A percentile compares a stretch with the other conserved stretches of the same genome.
These are phyloP conservation scores for Nitzschia inconspicua DNA, from an alignment of 108 stramenopile genomes.

Conservation along the genomic window DNA sequence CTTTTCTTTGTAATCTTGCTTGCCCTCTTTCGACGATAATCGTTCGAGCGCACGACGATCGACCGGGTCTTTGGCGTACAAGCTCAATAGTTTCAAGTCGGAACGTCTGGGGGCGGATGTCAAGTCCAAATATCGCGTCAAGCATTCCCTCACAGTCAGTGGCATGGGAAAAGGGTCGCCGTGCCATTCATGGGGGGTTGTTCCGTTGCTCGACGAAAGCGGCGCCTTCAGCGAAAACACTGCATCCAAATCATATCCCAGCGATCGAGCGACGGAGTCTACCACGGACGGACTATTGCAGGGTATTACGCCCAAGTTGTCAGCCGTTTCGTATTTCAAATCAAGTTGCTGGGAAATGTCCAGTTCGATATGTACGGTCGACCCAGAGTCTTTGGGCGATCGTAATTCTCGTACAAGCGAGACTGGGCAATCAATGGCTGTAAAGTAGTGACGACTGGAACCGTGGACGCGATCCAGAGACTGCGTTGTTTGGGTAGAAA, in stretches of 20 bases:
- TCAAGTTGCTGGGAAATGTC: constrained; percentile 60
- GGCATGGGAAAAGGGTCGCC: constrained; percentile 91
- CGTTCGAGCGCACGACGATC: constrained; percentile 74
- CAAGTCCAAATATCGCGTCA: constrained; percentile 89
- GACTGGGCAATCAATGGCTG: constrained; percentile 73
- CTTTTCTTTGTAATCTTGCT: constrained; percentile 74
- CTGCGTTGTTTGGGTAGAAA: background rate
- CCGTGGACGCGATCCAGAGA: constrained; percentile 50
- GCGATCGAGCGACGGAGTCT: constrained; percentile 65
- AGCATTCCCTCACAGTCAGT: constrained; percentile 83
- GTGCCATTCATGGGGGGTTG: constrained; percentile 59
- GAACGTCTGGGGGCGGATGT: constrained; percentile 80
- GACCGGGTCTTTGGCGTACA: constrained; percentile 70
- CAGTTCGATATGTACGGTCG: constrained; percentile 94
- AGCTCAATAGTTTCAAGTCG: constrained; percentile 83
- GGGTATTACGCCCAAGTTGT: constrained; percentile 94
- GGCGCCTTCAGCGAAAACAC: constrained; percentile 44
- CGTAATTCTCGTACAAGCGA: constrained; percentile 75
- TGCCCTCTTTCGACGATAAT: constrained; percentile 84
- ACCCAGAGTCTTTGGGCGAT: constrained; percentile 58
- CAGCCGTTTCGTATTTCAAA: constrained; percentile 87
- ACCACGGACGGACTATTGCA: constrained; percentile 65
- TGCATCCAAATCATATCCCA: constrained; percentile 56
- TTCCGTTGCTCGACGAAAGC: background rate
- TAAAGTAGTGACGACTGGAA: constrained; percentile 78